A percentile compares a stretch with the other conserved stretches of the same genome.
These are phyloP conservation scores for Aspergillus sp. DNA, from an alignment of 2,329 filamentous ascomycete species.

Conservation along the genomic window DNA sequence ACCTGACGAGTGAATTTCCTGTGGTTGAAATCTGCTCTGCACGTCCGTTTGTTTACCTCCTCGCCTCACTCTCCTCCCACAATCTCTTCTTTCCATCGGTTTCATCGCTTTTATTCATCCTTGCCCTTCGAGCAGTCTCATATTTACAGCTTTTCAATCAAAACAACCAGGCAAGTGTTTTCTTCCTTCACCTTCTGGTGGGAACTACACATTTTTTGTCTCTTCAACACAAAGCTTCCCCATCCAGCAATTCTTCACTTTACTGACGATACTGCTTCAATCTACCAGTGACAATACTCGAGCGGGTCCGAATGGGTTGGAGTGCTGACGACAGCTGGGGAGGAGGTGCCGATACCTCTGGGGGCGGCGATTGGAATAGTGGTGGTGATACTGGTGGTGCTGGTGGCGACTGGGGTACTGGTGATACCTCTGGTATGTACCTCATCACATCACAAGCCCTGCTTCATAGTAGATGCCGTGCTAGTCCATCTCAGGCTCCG, in stretches of 20 bases:
- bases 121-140: background rate
- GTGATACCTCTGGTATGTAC: background rate
- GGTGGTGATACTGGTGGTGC: constrained; percentile 3
- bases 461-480: background rate
- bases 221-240: background rate
- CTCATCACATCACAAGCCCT: background rate
- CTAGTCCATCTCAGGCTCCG: background rate
- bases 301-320: background rate
- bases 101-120: background rate
- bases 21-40: background rate
- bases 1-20: background rate
- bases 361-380: background rate
- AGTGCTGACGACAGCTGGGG: background rate
- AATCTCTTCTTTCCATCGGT: background rate
- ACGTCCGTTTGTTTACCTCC: background rate
- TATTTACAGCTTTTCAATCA: background rate
- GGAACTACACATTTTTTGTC: background rate
- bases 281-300: background rate
- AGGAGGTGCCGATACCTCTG: background rate
- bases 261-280: background rate
- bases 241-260: background rate
- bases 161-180: background rate
- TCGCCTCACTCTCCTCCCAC: background rate
- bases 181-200: background rate
- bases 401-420: constrained; percentile 1